Conservation (phyloP, 352 stramenopile species). For the Phytophthora ramorum region DNA sequence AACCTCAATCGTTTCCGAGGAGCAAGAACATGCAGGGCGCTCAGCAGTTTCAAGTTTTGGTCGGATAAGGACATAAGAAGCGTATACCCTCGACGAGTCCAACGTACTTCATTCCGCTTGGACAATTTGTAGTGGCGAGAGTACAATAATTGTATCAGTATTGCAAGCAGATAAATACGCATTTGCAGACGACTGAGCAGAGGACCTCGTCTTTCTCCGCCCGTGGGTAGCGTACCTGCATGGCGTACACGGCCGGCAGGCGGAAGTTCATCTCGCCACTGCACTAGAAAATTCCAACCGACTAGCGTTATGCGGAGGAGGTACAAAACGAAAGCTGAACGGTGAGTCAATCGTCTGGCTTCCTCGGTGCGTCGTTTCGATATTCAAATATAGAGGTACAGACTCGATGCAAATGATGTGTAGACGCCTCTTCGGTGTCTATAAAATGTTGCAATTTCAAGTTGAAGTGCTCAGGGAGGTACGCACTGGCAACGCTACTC, state of each 20-base stretch:
- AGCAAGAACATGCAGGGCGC: not conserved
- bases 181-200: not conserved
- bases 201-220: conserved; percentile 1
- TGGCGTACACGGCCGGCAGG: conserved; percentile 9
- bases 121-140: not conserved
- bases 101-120: no score
- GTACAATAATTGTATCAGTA: not conserved
- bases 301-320: not conserved
- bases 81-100: not conserved
- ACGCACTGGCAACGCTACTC: conserved; percentile 18
- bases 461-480: conserved; percentile 9
- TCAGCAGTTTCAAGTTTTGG: conserved; percentile 1
- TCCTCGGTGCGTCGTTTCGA: conserved; percentile 22
- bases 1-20: not conserved
- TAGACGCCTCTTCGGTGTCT: not conserved
- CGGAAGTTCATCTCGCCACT: conserved; percentile 1
- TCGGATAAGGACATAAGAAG: conserved; percentile 7
- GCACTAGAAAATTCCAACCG: conserved; percentile 14
- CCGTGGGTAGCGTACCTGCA: not conserved
- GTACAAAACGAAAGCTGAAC: not conserved
- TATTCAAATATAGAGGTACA: conserved; percentile 13
- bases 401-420: not conserved
- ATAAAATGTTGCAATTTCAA: conserved; percentile 4
- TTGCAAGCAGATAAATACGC: no score
- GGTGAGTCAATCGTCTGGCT: conserved; percentile 1